phyloP scores from a whole-genome alignment of 139 green algal species.

The Chlamydomonas applanata region DNA sequence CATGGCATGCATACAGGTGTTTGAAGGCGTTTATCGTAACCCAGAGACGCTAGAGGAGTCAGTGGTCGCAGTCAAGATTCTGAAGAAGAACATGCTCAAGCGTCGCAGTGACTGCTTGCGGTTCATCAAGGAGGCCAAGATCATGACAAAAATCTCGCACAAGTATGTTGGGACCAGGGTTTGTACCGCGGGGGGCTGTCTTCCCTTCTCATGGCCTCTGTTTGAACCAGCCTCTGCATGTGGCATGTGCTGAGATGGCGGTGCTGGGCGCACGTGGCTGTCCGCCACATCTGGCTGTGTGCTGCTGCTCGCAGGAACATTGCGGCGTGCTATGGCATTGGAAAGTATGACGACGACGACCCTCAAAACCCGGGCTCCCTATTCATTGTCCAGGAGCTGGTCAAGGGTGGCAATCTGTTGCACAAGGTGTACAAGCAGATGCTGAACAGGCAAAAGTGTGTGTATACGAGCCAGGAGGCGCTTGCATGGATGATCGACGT shows the following conservation, averaged over 20 bases:
- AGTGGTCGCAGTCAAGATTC: slow-evolving; percentile 44
- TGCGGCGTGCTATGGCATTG: slow-evolving; percentile 47
- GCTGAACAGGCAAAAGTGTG: slow-evolving; percentile 40
- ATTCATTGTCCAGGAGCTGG: slow-evolving; percentile 52
- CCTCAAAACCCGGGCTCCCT: slow-evolving; percentile 37
- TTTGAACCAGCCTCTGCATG: no score
- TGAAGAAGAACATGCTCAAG: slow-evolving; percentile 41
- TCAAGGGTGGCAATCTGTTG: slow-evolving; percentile 44
- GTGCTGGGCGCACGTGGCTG: no score
- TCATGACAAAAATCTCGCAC: slow-evolving; percentile 46
- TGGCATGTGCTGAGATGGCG: no score
- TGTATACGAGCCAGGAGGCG: slow-evolving; percentile 40
- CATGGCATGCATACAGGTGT: not conserved
- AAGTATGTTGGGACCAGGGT: slow-evolving; percentile 11
- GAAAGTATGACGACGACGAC: slow-evolving; percentile 47
- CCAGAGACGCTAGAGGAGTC: slow-evolving; percentile 36
- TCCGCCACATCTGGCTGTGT: no score
- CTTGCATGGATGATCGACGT: slow-evolving; percentile 48
- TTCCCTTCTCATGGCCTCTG: no score
- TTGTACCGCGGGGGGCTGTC: no score
- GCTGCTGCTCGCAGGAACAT: slow-evolving; percentile 32
- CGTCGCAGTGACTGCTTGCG: slow-evolving; percentile 39
- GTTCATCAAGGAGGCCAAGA: slow-evolving; percentile 55
- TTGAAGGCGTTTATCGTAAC: slow-evolving; percentile 41
- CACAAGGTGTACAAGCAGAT: slow-evolving; percentile 59